These are phyloP conservation scores for Mucor velutinosus DNA, from an alignment of 371 early-diverging fungal genomes.

Conservation along the genomic window DNA sequence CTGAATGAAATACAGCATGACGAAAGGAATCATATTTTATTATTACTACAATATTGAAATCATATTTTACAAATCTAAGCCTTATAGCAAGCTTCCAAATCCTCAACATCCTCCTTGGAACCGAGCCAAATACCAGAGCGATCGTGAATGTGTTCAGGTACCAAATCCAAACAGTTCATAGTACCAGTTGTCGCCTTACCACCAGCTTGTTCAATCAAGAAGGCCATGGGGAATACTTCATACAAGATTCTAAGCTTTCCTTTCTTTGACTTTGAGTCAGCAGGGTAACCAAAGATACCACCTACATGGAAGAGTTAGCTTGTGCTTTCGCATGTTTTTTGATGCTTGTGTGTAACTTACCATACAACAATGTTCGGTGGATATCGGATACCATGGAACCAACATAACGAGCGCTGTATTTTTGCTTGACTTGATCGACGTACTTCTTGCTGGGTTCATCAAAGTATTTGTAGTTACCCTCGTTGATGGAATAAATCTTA, in stretches of 20 bases:
- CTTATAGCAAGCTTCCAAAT: constrained; percentile 65
- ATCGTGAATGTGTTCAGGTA: constrained; percentile 88
- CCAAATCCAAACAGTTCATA: constrained; percentile 81
- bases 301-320: constrained; percentile 14
- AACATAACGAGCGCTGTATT: constrained; percentile 96
- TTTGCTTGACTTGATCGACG: constrained; percentile 85
- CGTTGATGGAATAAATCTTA: constrained; percentile 98
- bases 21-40: no score
- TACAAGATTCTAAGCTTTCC: constrained; percentile 96
- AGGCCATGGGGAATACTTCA: constrained; percentile 98
- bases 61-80: constrained; percentile 9
- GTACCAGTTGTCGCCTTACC: constrained; percentile 90
- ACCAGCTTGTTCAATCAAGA: constrained; percentile 93
- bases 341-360: constrained; percentile 1
- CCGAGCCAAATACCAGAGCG: constrained; percentile 94
- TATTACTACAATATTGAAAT: background rate
- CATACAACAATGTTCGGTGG: constrained; percentile 96
- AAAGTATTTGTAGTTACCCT: constrained; percentile 95
- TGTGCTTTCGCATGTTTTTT: constrained; percentile 4
- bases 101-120: constrained; percentile 87
- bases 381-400: constrained; percentile 99
- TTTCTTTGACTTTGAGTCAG: constrained; percentile 84
- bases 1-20: no score
- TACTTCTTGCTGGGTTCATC: constrained; percentile 88
- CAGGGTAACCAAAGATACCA: constrained; percentile 87